Base-by-base conservation (phyloP, 2,329 filamentous ascomycete genomes). In the Ascochyta fabae region DNA sequence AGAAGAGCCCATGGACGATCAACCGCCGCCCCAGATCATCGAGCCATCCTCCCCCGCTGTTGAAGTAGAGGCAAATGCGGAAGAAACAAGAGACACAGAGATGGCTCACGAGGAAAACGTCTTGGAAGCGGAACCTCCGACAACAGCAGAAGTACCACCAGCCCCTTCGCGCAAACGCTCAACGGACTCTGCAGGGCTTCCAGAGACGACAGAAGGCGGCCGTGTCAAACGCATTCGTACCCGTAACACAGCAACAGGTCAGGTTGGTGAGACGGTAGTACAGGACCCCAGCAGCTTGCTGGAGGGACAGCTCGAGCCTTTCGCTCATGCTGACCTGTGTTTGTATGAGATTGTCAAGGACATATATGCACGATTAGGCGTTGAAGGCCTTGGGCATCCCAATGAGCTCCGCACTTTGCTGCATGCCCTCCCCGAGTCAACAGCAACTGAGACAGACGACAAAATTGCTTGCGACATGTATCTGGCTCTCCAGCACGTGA, bases 221-320 rank as follows among this genome's bases (percentile, higher is more conserved):
- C 80, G 86, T 43, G 87, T 85, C 68, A 85, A 86, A 65, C 80
- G 86, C 33, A 81, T 86, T 16, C 81, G 85, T 48, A 84, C 84
- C 27, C 80, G 86, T 58, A 85, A 87, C 59, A 83, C 83, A 8
- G 77, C 82, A 45, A 78, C 77, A 6, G 83, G 85, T 29, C 70
- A 72, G 26, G 68, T 73, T 15, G 68, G 75, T 10, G 80, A 82
- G 34, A 78, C 81, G 19, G 73, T 78, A 15, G 73, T 77, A 26
- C 80, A 83, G 36, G 84, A 86, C 56, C 77, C 78, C 41, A 77
- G 76, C 16, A 84, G 81, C 65, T 81, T 84, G 61, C 81, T 82
- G 54, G 81, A 84, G 60, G 79, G 84, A 50, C 81, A 83, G 43
- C 72, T 87, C 12, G 80, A 82, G 56, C 70, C 79, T 6, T 82